These are phyloP conservation scores for Solanum corneliomulleri DNA, from an alignment of 257 asterid genomes.

Conservation along the genomic window DNA sequence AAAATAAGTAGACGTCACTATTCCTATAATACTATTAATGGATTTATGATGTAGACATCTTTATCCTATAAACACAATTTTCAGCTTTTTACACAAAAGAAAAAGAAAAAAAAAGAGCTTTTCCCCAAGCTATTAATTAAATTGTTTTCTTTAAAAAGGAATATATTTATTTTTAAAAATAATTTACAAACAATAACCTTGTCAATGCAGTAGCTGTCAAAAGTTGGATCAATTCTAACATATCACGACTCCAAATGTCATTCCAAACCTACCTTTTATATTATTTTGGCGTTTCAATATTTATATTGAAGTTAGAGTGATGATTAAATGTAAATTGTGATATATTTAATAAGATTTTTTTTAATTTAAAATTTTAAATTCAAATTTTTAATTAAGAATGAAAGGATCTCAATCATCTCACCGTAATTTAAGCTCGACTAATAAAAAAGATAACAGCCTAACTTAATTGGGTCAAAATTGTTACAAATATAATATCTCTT, in stretches of 20 bases:
- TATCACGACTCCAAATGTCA: neutral
- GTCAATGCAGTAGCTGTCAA: neutral
- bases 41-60: neutral
- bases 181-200: neutral
- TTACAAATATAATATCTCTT: neutral
- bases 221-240: neutral
- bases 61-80: neutral
- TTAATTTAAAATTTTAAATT: no score
- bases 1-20: neutral
- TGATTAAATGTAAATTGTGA: no score
- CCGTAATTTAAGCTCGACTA: rapidly evolving
- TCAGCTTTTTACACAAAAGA: neutral
- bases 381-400: no score
- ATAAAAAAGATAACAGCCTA: neutral
- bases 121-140: neutral
- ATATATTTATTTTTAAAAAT: neutral
- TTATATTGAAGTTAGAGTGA: rapidly evolving
- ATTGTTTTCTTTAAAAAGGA: neutral
- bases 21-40: neutral
- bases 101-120: neutral
- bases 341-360: no score
- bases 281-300: no score
- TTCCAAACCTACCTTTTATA: no score
- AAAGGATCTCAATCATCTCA: no score
- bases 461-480: neutral